Base-by-base conservation (phyloP, 1,284 basidiomycete species). In the Retiboletus fuscus region DNA sequence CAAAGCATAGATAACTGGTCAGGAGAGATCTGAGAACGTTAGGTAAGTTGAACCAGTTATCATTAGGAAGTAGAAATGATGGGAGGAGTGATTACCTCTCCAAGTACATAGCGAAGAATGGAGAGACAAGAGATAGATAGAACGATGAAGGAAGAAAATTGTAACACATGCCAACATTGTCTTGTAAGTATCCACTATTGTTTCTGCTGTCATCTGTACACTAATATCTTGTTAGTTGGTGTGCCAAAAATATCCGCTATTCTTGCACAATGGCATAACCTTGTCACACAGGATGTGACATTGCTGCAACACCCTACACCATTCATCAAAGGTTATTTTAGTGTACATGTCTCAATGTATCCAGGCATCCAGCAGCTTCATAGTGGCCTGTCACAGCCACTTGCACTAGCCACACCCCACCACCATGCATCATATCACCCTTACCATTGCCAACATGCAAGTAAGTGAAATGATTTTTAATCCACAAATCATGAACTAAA, bases 261-360 rank as follows among this genome's bases (percentile, higher is more conserved):
- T 6, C 51, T 53, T 26, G 6, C n/a, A 5, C 51, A 13, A 43
- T 69, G 68, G 68, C 51, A 20, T 4, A 1, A 3, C 6, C 34
- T 51, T 20, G 24, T 65, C 6, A 4, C 39, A 20, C 22, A 11
- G 2, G 47, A 65, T 34, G 3, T 13, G 3, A 39, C 8, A 2
- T 49, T 61, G 20, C 63, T 69, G 1, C 39, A 44, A 20, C 46
- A 53, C n/a, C 18, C 26, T 13, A 47, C 46, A 34, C 63, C 63
- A 12, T 65, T 60, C 22, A 8, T 69, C n/a, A 15, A 18, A 11
- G 63, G 57, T 5, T 69, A 69, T n/a, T 53, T 64, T 46, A 22
- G 22, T n/a, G 61, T 53, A 11, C 51, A 53, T 61, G 11, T 34
- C 39, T 69, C 28, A 1, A 43, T 69, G n/a, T 69, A 64, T 18